Evolutionary conservation across 371 early-diverging fungal species (phyloP).

Genomic region (Mortierella sp.): DNA sequence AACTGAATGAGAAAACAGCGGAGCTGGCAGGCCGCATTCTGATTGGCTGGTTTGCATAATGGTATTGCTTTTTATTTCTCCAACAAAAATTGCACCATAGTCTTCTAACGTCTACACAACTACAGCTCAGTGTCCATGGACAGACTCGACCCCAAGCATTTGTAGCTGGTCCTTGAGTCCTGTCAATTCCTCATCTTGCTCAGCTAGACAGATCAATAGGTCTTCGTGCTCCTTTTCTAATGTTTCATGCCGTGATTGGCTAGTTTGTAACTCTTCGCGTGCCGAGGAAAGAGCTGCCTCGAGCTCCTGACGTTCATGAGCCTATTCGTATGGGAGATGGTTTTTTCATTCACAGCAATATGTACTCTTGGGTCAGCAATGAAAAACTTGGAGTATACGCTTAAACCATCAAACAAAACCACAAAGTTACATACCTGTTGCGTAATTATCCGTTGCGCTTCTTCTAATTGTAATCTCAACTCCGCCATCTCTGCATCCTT

Average conservation of each 20-base stretch:
- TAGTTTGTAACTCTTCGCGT: conserved; percentile 56
- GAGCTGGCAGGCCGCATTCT: conserved; percentile 2
- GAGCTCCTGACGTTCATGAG: conserved; percentile 29
- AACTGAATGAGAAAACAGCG: neutral
- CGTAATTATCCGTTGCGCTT: conserved; percentile 13
- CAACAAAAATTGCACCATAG: too few relatives aligned
- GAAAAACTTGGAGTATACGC: too few relatives aligned
- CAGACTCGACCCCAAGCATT: conserved; percentile 14
- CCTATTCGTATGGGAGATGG: conserved; percentile 1
- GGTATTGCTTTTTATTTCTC: neutral
- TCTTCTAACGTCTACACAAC: too few relatives aligned
- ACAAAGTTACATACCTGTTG: conserved; percentile 19
- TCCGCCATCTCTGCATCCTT: conserved; percentile 57
- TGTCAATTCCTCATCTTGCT: conserved; percentile 58
- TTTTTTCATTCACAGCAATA: neutral
- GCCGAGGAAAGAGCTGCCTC: conserved; percentile 48
- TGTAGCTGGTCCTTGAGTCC: conserved; percentile 34
- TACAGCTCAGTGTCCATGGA: too few relatives aligned
- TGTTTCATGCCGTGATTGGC: conserved; percentile 57
- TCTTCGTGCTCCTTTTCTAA: conserved; percentile 93
- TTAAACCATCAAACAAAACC: neutral
- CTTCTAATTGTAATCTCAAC: conserved; percentile 34
- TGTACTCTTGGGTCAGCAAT: neutral
- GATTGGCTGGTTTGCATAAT: conserved; percentile 35
- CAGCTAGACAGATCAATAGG: conserved; percentile 85